Conservation (phyloP, 1,284 basidiomycete genomes). For the Pseudozyma pruni region DNA sequence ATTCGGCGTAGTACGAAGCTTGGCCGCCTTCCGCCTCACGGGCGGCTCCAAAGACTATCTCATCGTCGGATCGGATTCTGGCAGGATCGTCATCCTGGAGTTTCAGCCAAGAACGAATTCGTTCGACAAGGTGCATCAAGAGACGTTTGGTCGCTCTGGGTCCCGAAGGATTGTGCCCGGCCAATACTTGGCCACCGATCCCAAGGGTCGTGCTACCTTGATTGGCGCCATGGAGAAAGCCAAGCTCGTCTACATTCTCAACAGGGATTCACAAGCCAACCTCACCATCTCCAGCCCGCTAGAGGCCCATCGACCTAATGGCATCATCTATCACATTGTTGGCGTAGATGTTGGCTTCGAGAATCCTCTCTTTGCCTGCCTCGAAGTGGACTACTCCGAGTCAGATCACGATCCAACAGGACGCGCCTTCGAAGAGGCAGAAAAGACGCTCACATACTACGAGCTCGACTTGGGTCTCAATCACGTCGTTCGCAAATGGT, state of each 20-base stretch:
- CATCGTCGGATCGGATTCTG: slow-evolving; percentile 65
- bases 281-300: slow-evolving; percentile 67
- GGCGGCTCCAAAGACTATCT: slow-evolving; percentile 64
- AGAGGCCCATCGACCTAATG: slow-evolving; percentile 62
- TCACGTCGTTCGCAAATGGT: slow-evolving; percentile 66
- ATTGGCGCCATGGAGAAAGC: slow-evolving; percentile 66
- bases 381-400: slow-evolving; percentile 66
- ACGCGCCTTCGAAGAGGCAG: slow-evolving; percentile 52
- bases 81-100: slow-evolving; percentile 64
- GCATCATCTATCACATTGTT: slow-evolving; percentile 63
- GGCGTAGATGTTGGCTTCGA: slow-evolving; percentile 67
- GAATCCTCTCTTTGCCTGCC: slow-evolving; percentile 65
- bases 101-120: slow-evolving; percentile 54
- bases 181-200: slow-evolving; percentile 66
- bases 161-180: slow-evolving; percentile 65
- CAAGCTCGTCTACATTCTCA: slow-evolving; percentile 67
- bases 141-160: slow-evolving; percentile 66
- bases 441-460: slow-evolving; percentile 66
- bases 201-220: slow-evolving; percentile 65
- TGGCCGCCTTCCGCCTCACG: slow-evolving; percentile 61
- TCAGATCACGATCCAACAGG: slow-evolving; percentile 64
- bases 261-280: slow-evolving; percentile 65
- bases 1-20: slow-evolving; percentile 63
- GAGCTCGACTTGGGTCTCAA: slow-evolving; percentile 68
- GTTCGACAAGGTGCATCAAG: slow-evolving; percentile 62